Evolutionary conservation across 2,329 filamentous ascomycete species (phyloP).

Genomic region (Aureobasidium vineae): DNA sequence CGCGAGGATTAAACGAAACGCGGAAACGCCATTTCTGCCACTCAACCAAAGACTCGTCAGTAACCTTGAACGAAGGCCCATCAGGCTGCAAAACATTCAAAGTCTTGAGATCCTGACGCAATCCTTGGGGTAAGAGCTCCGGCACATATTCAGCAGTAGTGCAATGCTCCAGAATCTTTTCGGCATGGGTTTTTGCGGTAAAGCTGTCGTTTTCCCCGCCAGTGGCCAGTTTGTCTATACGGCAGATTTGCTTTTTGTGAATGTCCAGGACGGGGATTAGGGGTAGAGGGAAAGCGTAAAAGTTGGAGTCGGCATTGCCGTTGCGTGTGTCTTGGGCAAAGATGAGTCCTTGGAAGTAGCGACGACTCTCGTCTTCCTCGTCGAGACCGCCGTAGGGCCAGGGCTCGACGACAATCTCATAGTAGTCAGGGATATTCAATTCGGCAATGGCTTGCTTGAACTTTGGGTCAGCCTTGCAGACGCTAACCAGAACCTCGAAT

Average conservation of each 20-base stretch:
- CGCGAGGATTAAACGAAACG: slow-evolving; percentile 66
- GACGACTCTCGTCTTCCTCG: slow-evolving; percentile 33
- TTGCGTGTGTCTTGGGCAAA: slow-evolving; percentile 39
- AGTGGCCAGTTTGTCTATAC: slow-evolving; percentile 37
- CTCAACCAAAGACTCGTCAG: slow-evolving; percentile 45
- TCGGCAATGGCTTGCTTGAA: slow-evolving; percentile 35
- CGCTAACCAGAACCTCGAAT: slow-evolving; percentile 49
- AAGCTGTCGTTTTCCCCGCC: slow-evolving; percentile 34
- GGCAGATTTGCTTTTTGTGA: slow-evolving; percentile 39
- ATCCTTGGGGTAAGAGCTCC: slow-evolving; percentile 42
- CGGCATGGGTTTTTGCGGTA: slow-evolving; percentile 43
- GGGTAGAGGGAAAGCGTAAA: slow-evolving; percentile 38
- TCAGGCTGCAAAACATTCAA: slow-evolving; percentile 70
- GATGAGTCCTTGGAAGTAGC: slow-evolving; percentile 37
- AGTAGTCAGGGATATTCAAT: slow-evolving; percentile 35
- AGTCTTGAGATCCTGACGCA: slow-evolving; percentile 56
- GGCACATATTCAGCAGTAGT: slow-evolving; percentile 51
- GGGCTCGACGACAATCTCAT: slow-evolving; percentile 36
- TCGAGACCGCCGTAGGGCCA: slow-evolving; percentile 38
- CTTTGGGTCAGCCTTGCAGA: slow-evolving; percentile 49
- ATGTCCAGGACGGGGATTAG: slow-evolving; percentile 37
- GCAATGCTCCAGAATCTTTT: slow-evolving; percentile 50
- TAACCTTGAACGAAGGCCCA: slow-evolving; percentile 63
- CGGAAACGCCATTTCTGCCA: slow-evolving; percentile 60
- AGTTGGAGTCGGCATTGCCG: slow-evolving; percentile 44